Base-by-base conservation (phyloP, 257 asterid genomes). In the Prunella vulgaris region DNA sequence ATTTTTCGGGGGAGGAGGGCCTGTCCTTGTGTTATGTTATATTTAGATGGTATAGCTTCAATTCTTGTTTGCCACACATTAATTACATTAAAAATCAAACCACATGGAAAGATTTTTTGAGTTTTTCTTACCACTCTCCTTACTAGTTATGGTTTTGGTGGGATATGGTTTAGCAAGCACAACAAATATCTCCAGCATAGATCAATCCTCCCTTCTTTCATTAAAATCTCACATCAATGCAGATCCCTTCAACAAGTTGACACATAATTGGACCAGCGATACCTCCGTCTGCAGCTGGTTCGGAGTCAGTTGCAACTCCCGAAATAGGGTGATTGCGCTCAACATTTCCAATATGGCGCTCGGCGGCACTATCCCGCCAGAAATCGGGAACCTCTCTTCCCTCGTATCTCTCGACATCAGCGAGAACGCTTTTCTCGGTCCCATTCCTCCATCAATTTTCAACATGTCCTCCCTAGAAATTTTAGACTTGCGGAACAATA, bases 201-300 rank as follows among this genome's bases (percentile, higher is more conserved):
- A 56, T 56, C 62, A 56, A 25, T 24, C 76, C 62, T 77, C 65
- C 20, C 52, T 77, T 44, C 57, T 73, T 7, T 78, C 72, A 10
- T 12, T 56, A 2, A 56, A 56, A 56, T 56, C 62, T 0, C 62
- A 10, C 62, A 56, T 56, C 62, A 56, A 20, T 56, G 12, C 37
- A 13, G 37, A 56, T 12, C 62, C 37, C 18, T 6, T 3, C 9
- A 24, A 24, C 62, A 56, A 21, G 33, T n/a, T 56, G 1, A 12
- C 5, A 25, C 10, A 56, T 12, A 56, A 56, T 5, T 56, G 62
- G 62, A 56, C 62, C 10, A 22, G 3, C 0, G 37, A 56, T 10
- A 24, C 62, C 37, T 25, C 62, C 0, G 18, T 24, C 1, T 56
- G 62, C 14, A 56, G 35, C 12, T 56, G 62, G 62, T 4, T 22